Conservation (phyloP, 208 protist species). For the Acanthamoeba healyi region DNA sequence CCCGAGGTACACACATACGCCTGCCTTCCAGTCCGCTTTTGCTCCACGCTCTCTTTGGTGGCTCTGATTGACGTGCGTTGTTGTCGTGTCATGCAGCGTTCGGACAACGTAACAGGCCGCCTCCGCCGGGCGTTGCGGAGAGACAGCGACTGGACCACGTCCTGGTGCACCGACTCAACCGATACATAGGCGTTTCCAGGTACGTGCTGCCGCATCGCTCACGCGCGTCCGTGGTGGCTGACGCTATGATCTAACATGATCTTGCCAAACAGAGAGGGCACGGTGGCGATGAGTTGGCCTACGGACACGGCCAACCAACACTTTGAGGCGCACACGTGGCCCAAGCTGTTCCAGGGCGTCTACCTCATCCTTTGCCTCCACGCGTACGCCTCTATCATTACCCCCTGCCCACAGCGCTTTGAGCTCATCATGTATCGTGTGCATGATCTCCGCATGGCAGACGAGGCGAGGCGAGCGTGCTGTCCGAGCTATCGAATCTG, state of each 20-base stretch:
- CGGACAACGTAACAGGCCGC: slow-evolving; percentile 55
- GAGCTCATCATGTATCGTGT: background rate
- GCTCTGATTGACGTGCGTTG: background rate
- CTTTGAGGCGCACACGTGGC: slow-evolving; percentile 69
- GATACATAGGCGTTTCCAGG: slow-evolving; percentile 64
- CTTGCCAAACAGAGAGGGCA: slow-evolving; percentile 33
- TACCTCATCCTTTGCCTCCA: slow-evolving; percentile 65
- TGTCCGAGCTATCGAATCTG: slow-evolving; percentile 63
- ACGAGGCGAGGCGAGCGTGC: background rate
- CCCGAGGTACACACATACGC: background rate
- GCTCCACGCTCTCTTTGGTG: background rate
- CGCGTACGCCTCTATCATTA: background rate
- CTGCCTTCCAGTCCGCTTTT: background rate
- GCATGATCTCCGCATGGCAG: background rate
- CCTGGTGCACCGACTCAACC: slow-evolving; percentile 30
- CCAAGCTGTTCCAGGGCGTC: slow-evolving; percentile 73
- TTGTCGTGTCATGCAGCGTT: background rate
- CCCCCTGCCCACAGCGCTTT: background rate
- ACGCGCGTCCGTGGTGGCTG: too few species aligned
- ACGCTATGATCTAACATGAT: too few species aligned
- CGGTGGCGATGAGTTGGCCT: slow-evolving; percentile 71
- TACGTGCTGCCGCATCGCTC: background rate
- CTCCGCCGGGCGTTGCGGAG: slow-evolving; percentile 17
- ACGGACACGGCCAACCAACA: background rate
- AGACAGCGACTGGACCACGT: slow-evolving; percentile 48